Percentiles rank a stretch among this genome's conserved stretches.
These are phyloP conservation scores for Calocybe cyanea DNA, from an alignment of 768 basidiomycete species.

Conservation along the genomic window DNA sequence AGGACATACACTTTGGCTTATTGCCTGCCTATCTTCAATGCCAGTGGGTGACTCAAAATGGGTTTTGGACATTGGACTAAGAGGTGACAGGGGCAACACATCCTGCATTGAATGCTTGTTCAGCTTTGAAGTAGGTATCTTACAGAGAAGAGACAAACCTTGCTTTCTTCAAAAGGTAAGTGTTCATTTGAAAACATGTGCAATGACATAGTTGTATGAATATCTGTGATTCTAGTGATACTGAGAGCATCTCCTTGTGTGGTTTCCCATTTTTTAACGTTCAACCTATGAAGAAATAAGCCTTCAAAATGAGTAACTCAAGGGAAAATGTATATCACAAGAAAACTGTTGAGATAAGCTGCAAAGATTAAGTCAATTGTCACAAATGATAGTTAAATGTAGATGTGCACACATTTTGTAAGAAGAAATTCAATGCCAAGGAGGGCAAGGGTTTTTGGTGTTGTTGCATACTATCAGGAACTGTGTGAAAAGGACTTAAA, in stretches of 20 bases:
- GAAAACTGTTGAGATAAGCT: conserved; percentile 29
- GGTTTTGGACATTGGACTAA: conserved; percentile 1
- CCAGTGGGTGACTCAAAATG: conserved; percentile 3
- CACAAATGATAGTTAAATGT: background rate
- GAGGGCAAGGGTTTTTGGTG: conserved; percentile 17
- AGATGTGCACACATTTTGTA: conserved; percentile 14
- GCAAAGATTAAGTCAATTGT: background rate
- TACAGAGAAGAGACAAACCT: too few species aligned
- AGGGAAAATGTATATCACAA: conserved; percentile 21
- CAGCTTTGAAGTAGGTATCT: too few species aligned
- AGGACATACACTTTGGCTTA: background rate
- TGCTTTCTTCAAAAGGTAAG: conserved; percentile 8
- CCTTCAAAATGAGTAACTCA: background rate
- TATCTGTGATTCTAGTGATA: conserved; percentile 13
- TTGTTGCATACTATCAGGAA: conserved; percentile 8
- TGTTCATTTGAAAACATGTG: conserved; percentile 5
- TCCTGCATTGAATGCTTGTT: too few species aligned
- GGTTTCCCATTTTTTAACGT: conserved; percentile 14
- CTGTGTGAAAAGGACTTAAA: too few species aligned
- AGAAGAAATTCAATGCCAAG: conserved; percentile 18
- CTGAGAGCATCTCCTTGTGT: conserved; percentile 7
- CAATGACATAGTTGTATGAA: conserved; percentile 11
- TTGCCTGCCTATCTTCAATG: conserved; percentile 2
- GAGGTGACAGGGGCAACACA: conserved; percentile 6
- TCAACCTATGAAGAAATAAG: conserved; percentile 17